phyloP scores from a whole-genome alignment of 2,329 filamentous ascomycete genomes.

The Pseudocercospora macadamiae region DNA sequence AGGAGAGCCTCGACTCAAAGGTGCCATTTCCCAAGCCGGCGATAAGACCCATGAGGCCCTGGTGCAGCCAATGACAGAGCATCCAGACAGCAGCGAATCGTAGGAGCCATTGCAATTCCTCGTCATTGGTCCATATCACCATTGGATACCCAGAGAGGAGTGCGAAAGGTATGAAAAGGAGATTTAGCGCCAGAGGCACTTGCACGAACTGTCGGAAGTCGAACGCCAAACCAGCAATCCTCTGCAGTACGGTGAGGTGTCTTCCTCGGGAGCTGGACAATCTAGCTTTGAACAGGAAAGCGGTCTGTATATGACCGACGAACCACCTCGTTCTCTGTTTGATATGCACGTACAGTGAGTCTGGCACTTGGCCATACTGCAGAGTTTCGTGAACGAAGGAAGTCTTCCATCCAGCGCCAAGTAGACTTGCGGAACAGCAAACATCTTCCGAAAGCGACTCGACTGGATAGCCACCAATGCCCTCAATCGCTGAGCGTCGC shows the following conservation, averaged over 20 bases:
- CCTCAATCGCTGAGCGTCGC: constrained; percentile 61
- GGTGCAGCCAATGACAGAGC: constrained; percentile 20
- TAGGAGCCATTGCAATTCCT: constrained; percentile 16
- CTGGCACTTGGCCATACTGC: constrained; percentile 63
- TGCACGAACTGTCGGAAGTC: constrained; percentile 18
- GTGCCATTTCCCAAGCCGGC: constrained; percentile 8
- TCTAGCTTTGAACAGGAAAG: constrained; percentile 18
- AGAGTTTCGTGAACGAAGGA: constrained; percentile 63
- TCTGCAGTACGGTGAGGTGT: constrained; percentile 16
- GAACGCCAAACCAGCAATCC: constrained; percentile 15
- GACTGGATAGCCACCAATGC: constrained; percentile 65
- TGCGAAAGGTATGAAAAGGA: constrained; percentile 17
- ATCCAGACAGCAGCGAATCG: constrained; percentile 16
- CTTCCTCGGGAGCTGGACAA: constrained; percentile 13
- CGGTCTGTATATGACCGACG: constrained; percentile 20
- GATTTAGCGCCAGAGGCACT: constrained; percentile 15
- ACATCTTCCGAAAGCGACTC: constrained; percentile 65
- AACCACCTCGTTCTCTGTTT: constrained; percentile 61
- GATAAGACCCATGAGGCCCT: constrained; percentile 14
- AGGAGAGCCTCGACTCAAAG: constrained; percentile 13
- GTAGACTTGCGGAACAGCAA: constrained; percentile 60
- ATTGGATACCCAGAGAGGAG: constrained; percentile 20
- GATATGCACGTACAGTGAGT: constrained; percentile 58
- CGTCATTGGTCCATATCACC: constrained; percentile 16
- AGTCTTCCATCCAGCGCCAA: constrained; percentile 65